Evolutionary conservation across 2,329 filamentous ascomycete species (phyloP).

Genomic region (Pseudocercospora cruenta): DNA sequence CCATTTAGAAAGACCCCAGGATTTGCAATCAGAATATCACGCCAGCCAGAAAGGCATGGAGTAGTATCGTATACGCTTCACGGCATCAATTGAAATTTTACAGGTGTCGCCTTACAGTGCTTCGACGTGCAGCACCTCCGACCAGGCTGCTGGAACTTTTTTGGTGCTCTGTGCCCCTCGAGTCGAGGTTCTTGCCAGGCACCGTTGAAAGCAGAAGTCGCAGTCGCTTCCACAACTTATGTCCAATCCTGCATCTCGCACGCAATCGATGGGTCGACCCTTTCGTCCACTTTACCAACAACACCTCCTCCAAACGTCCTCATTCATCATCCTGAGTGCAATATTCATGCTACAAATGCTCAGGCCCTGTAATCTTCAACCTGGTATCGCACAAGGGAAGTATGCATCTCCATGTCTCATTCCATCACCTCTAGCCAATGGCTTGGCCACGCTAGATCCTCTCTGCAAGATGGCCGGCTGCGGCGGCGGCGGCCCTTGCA

Average conservation of each 20-base stretch:
- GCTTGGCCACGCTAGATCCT: constrained; percentile 5
- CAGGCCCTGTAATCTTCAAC: neutral
- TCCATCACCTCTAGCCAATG: neutral
- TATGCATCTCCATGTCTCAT: neutral
- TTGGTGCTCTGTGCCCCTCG: neutral
- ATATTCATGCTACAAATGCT: neutral
- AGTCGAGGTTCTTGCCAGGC: neutral
- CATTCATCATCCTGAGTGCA: neutral
- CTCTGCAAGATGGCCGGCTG: constrained; percentile 7
- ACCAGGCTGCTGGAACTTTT: neutral
- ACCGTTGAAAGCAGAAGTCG: constrained; percentile 7
- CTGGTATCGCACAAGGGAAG: neutral
- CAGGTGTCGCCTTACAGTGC: neutral
- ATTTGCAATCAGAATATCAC: neutral
- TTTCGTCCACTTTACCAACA: neutral
- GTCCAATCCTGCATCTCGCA: neutral
- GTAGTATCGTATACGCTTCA: neutral
- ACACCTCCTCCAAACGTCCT: neutral
- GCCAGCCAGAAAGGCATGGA: neutral
- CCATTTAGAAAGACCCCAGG: too few species aligned
- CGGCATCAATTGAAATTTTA: neutral
- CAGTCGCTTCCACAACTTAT: neutral
- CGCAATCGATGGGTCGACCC: constrained; percentile 4
- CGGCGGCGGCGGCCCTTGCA: constrained; percentile 2
- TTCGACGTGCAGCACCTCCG: neutral